Evolutionary conservation across 257 asterid genomes (phyloP).

Genomic region (Forsythia viridissima): DNA sequence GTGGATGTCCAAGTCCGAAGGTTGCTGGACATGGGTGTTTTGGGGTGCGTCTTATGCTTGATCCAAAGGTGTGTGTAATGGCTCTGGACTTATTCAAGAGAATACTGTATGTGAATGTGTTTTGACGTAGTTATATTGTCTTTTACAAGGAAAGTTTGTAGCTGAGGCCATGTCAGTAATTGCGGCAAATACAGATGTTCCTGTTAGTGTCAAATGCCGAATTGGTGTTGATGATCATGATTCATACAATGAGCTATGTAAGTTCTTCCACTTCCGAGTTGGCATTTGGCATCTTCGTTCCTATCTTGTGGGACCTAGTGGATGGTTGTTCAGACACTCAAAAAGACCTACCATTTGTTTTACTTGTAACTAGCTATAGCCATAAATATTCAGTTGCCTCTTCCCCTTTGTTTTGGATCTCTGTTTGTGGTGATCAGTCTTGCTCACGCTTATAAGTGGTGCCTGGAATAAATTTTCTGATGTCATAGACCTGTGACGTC

Average conservation of each 20-base stretch:
- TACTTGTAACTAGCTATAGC: not conserved
- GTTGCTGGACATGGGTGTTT: constrained; percentile 99
- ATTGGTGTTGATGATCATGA: constrained; percentile 91
- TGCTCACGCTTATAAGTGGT: not conserved
- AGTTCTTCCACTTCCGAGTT: constrained; percentile 35
- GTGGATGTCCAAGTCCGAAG: constrained; percentile 96
- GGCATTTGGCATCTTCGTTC: not conserved
- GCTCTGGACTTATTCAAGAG: constrained; percentile 18
- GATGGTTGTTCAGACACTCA: not conserved
- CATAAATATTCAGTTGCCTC: not conserved
- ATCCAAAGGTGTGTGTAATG: constrained; percentile 75
- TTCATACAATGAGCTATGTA: constrained; percentile 89
- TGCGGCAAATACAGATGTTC: constrained; percentile 84
- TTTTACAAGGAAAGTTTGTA: constrained; percentile 85
- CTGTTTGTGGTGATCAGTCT: not conserved
- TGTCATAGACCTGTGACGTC: not conserved
- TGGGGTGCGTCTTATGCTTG: constrained; percentile 93
- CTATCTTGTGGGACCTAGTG: not conserved
- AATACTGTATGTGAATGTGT: constrained; percentile 23
- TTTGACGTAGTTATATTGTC: constrained; percentile 41
- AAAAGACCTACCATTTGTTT: not conserved
- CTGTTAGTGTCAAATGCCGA: constrained; percentile 95
- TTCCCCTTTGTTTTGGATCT: not conserved
- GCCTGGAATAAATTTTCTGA: not conserved
- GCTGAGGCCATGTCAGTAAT: constrained; percentile 96